Evolutionary conservation across 2,329 filamentous ascomycete genomes (phyloP).

Genomic region (Thielaviopsis ethacetica): DNA sequence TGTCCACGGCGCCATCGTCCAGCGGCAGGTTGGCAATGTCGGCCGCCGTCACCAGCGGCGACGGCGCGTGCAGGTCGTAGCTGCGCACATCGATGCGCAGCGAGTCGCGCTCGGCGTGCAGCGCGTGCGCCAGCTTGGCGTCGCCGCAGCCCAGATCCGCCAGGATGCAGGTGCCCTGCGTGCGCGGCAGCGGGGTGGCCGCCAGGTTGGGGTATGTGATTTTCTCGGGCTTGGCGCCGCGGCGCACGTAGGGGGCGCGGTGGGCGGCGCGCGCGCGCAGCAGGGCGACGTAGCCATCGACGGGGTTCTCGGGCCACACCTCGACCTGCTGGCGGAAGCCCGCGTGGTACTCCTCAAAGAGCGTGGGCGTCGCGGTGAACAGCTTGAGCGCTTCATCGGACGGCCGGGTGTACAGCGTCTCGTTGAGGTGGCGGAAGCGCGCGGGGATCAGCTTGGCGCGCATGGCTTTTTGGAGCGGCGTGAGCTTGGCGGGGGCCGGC

Average conservation of each 20-base stretch:
- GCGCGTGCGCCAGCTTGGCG: slow-evolving; percentile 56
- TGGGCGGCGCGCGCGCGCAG: slow-evolving; percentile 47
- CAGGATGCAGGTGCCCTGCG: slow-evolving; percentile 56
- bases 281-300: slow-evolving; percentile 66
- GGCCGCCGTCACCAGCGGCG: slow-evolving; percentile 63
- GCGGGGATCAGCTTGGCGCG: slow-evolving; percentile 85
- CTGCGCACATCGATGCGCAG: slow-evolving; percentile 62
- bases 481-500: slow-evolving; percentile 46
- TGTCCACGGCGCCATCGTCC: slow-evolving; percentile 56
- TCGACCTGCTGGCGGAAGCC: slow-evolving; percentile 92
- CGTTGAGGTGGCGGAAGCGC: slow-evolving; percentile 92
- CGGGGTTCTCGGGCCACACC: slow-evolving; percentile 92
- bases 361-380: slow-evolving; percentile 72
- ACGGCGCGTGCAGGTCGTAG: slow-evolving; percentile 72
- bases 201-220: slow-evolving; percentile 16
- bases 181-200: slow-evolving; percentile 48
- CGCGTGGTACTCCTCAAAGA: slow-evolving; percentile 92
- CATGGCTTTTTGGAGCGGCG: slow-evolving; percentile 87
- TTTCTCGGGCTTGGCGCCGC: slow-evolving; percentile 13
- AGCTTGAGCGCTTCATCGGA: slow-evolving; percentile 69
- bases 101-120: slow-evolving; percentile 46
- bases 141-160: slow-evolving; percentile 92
- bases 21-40: slow-evolving; percentile 79
- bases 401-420: slow-evolving; percentile 86
- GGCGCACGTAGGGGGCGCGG: slow-evolving; percentile 14